Evolutionary conservation across 2,329 filamentous ascomycete species (phyloP).

Genomic region (Nannizzia gypsea): DNA sequence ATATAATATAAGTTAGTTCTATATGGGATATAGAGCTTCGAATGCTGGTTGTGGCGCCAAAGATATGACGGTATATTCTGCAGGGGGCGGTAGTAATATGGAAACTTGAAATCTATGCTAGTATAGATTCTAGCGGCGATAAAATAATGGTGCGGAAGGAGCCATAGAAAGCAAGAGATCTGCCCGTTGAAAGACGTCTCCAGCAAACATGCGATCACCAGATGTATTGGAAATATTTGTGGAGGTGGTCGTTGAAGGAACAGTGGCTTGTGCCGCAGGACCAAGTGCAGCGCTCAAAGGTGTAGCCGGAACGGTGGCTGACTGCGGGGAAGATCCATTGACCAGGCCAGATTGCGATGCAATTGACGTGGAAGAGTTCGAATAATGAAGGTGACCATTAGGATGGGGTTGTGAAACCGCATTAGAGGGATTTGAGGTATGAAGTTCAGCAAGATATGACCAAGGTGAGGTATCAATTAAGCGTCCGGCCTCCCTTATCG

Average conservation of each 20-base stretch:
- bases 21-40: neutral
- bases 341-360: slow-evolving; percentile 8
- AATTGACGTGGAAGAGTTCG: slow-evolving; percentile 18
- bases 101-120: neutral
- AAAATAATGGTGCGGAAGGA: slow-evolving; percentile 31
- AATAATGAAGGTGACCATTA: slow-evolving; percentile 18
- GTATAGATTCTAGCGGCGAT: slow-evolving; percentile 23
- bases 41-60: neutral
- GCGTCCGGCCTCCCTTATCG: slow-evolving; percentile 66
- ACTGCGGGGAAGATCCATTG: slow-evolving; percentile 34
- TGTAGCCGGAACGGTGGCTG: slow-evolving; percentile 61
- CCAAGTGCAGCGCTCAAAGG: slow-evolving; percentile 81
- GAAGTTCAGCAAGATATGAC: slow-evolving; percentile 43
- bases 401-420: slow-evolving; percentile 25
- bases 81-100: neutral
- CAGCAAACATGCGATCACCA: slow-evolving; percentile 38
- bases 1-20: neutral
- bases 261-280: slow-evolving; percentile 78
- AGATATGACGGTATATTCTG: neutral
- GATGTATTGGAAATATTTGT: slow-evolving; percentile 38
- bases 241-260: slow-evolving; percentile 48
- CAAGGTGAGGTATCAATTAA: slow-evolving; percentile 57
- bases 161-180: slow-evolving; percentile 37
- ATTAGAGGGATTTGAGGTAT: slow-evolving; percentile 22
- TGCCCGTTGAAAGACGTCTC: slow-evolving; percentile 39